These are phyloP conservation scores for Colletotrichum australisinense DNA, from an alignment of 2,329 filamentous ascomycete species.

Conservation along the genomic window DNA sequence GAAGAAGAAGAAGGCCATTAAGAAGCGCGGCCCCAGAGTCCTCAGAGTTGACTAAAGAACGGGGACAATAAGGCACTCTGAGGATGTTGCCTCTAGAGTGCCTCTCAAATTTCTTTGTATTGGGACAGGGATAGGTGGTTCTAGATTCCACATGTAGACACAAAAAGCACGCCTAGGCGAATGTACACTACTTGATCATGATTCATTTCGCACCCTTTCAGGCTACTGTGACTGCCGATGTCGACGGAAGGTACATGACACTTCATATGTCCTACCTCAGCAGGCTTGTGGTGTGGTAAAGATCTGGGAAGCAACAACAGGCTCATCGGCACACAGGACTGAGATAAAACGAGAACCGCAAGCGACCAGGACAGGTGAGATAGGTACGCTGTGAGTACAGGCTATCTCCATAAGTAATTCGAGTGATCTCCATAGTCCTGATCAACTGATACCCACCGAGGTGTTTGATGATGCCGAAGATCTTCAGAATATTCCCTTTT, in stretches of 20 bases:
- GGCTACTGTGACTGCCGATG: not conserved
- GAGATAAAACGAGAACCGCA: too few species aligned
- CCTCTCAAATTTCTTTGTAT: conserved; percentile 31
- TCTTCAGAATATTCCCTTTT: not conserved
- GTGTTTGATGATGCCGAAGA: not conserved
- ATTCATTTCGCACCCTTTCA: not conserved
- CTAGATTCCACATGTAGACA: conserved; percentile 42
- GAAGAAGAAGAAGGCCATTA: conserved; percentile 83
- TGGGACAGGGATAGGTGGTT: conserved; percentile 30
- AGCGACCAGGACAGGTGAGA: not conserved
- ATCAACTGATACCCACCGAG: not conserved
- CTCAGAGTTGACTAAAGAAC: conserved; percentile 75
- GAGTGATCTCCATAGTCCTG: not conserved
- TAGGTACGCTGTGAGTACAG: not conserved
- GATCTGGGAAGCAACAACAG: too few species aligned
- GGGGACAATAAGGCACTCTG: not conserved
- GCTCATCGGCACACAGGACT: too few species aligned
- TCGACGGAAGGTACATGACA: too few species aligned
- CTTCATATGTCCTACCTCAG: not conserved
- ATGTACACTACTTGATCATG: conserved; percentile 46
- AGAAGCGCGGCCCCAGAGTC: conserved; percentile 78
- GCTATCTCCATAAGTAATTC: not conserved
- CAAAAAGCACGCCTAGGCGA: conserved; percentile 43
- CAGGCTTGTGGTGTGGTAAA: not conserved
- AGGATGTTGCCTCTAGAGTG: conserved; percentile 17